These are phyloP conservation scores for Rhynchosporium agropyri DNA, from an alignment of 2,329 filamentous ascomycete species.

Conservation along the genomic window DNA sequence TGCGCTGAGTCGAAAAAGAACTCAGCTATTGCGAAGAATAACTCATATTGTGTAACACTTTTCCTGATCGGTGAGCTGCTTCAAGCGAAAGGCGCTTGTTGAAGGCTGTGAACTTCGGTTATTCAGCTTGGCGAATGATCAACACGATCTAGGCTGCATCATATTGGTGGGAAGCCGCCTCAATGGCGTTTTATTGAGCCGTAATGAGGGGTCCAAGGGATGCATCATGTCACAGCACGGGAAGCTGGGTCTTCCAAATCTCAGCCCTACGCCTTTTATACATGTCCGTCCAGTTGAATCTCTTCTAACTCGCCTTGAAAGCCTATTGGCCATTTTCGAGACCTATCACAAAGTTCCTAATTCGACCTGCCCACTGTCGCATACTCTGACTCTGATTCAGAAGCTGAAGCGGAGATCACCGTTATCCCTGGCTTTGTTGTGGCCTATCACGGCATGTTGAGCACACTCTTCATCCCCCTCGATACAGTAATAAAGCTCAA, in stretches of 20 bases:
- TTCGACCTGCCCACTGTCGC: background rate
- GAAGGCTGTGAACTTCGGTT: background rate
- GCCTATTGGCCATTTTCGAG: background rate
- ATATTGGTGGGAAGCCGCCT: constrained; percentile 7
- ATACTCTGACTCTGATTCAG: background rate
- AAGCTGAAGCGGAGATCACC: background rate
- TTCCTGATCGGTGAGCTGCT: background rate
- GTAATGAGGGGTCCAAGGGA: background rate
- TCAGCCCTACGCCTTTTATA: constrained; percentile 1
- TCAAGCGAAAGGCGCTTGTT: constrained; percentile 4
- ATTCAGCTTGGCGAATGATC: background rate
- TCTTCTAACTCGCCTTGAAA: background rate
- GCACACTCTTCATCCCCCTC: too few species aligned
- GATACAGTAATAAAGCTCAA: background rate
- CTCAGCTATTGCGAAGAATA: background rate
- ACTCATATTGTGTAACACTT: background rate
- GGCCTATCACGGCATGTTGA: too few species aligned
- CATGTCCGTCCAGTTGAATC: background rate
- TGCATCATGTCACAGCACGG: background rate
- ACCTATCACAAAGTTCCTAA: background rate
- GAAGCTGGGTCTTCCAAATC: background rate
- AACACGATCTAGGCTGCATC: background rate
- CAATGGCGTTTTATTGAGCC: background rate
- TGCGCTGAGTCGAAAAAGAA: background rate
- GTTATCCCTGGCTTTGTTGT: background rate